Base-by-base conservation (phyloP, 2,329 filamentous ascomycete species). In the Diplodia intermedia region DNA sequence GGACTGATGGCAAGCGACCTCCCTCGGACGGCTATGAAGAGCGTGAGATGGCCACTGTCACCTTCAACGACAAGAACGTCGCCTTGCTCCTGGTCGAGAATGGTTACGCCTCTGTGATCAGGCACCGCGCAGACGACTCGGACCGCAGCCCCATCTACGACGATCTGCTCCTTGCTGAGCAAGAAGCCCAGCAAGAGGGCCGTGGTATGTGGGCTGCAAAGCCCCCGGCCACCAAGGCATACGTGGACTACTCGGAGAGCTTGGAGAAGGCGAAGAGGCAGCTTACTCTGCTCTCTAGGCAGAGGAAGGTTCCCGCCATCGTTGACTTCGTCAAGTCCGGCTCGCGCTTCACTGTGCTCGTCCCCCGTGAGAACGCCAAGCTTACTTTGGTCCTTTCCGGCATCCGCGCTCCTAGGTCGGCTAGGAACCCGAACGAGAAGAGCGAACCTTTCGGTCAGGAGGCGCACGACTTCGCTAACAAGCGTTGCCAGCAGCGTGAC, bases 251-350 rank as follows among this genome's bases (percentile, higher is more conserved):
- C 76, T 97, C 94, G 5, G 95, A 98, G 79, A 94, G 87, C 69
- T 82, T 94, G 7, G 94, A 98, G 79, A 97, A 97, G 82, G 95
- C 95, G 71, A 98, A 97, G 86, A 90, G 97, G 66, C 93, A 97
- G 79, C 86, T 97, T 47, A 91, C 92, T 12, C 90, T 93, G 26
- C 86, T 99, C 38, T 92, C 95, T 70, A 89, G 94, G 66, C 94
- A 97, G 79, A 94, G 93, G 85, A 94, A 92, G 80, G 90, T 98
- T 3, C 93, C 95, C 8, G 95, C 91, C 12, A 86, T 99, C 73
- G 93, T 99, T 52, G 95, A 99, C 79, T 99, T 96, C 79, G 95
- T 97, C 84, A 97, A 98, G 82, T 92, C 93, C n/a, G 95, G 92
- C 36, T 97, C 94, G 50, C 89, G 95, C 72, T 99, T 98, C 80